phyloP scores from a whole-genome alignment of 2,329 filamentous ascomycete genomes.

The Xylaria sp. region DNA sequence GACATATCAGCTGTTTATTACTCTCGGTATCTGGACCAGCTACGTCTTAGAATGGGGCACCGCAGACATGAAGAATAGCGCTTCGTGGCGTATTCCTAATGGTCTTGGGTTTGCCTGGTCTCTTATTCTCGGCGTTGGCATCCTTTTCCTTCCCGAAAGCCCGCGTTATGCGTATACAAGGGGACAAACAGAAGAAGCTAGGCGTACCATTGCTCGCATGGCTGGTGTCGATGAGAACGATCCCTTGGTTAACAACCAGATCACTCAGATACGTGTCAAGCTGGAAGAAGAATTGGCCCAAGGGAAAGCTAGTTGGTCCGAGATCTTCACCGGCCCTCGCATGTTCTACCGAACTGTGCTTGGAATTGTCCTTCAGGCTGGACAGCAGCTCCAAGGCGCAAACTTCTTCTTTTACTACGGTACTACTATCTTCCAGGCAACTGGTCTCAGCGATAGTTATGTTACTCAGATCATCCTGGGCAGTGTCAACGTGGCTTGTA shows the following conservation, averaged over 20 bases:
- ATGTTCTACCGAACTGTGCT: slow-evolving; percentile 70
- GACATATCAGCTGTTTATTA: slow-evolving; percentile 73
- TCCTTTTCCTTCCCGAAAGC: slow-evolving; percentile 61
- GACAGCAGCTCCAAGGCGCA: slow-evolving; percentile 71
- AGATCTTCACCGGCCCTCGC: slow-evolving; percentile 70
- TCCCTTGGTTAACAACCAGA: slow-evolving; percentile 52
- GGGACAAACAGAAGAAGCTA: slow-evolving; percentile 55
- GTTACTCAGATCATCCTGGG: slow-evolving; percentile 71
- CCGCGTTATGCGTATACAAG: slow-evolving; percentile 57
- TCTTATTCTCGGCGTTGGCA: slow-evolving; percentile 54
- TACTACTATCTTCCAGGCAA: slow-evolving; percentile 68
- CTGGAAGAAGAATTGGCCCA: slow-evolving; percentile 53
- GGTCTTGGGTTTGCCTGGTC: slow-evolving; percentile 63
- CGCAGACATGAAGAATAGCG: slow-evolving; percentile 35
- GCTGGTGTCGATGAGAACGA: slow-evolving; percentile 49
- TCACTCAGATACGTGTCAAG: slow-evolving; percentile 58
- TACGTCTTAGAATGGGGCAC: slow-evolving; percentile 69
- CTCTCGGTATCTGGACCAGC: slow-evolving; percentile 66
- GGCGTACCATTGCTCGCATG: slow-evolving; percentile 53
- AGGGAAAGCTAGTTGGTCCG: slow-evolving; percentile 55
- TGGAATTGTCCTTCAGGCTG: slow-evolving; percentile 66
- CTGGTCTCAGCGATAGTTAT: slow-evolving; percentile 69
- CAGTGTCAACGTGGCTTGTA: slow-evolving; percentile 70
- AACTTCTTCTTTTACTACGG: slow-evolving; percentile 73
- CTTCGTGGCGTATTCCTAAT: slow-evolving; percentile 68